Evolutionary conservation across 1,284 basidiomycete genomes (phyloP).

Genomic region (Ceratobasidium sp.): DNA sequence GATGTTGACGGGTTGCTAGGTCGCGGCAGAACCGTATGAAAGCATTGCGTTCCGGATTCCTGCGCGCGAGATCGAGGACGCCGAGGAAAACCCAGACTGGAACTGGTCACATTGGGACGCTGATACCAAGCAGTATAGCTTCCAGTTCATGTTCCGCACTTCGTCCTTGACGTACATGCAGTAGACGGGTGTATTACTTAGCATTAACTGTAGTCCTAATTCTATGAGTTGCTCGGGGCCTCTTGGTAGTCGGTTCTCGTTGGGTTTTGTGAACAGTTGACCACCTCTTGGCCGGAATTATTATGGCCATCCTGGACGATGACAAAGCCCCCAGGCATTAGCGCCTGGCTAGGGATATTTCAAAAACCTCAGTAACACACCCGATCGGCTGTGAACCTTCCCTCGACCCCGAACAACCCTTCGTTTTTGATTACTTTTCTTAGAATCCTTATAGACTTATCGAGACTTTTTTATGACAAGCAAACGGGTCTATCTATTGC

Average conservation of each 20-base stretch:
- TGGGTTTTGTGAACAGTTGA: background rate
- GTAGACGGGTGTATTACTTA: background rate
- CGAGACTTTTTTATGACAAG: background rate
- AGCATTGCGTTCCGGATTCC: slow-evolving; percentile 98
- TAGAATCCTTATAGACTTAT: background rate
- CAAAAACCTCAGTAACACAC: background rate
- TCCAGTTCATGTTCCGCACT: slow-evolving; percentile 86
- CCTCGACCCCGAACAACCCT: slow-evolving; percentile 9
- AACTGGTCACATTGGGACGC: slow-evolving; percentile 98
- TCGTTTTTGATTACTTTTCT: background rate
- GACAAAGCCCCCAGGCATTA: background rate
- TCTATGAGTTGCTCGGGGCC: background rate
- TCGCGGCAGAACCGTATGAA: slow-evolving; percentile 98
- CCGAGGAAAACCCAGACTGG: slow-evolving; percentile 90
- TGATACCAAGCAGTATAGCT: slow-evolving; percentile 95
- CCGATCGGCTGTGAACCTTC: slow-evolving; percentile 7
- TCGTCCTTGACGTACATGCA: slow-evolving; percentile 39
- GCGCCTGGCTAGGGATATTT: background rate
- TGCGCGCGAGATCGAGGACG: slow-evolving; percentile 95
- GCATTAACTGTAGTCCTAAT: background rate
- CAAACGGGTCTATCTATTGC: slow-evolving; percentile 33
- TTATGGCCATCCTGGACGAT: background rate
- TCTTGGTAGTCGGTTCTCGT: background rate
- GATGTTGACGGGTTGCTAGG: slow-evolving; percentile 61
- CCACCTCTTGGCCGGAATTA: background rate